Base-by-base conservation (phyloP, 371 early-diverging fungal genomes). In the Syncephalastrum contaminatum region DNA sequence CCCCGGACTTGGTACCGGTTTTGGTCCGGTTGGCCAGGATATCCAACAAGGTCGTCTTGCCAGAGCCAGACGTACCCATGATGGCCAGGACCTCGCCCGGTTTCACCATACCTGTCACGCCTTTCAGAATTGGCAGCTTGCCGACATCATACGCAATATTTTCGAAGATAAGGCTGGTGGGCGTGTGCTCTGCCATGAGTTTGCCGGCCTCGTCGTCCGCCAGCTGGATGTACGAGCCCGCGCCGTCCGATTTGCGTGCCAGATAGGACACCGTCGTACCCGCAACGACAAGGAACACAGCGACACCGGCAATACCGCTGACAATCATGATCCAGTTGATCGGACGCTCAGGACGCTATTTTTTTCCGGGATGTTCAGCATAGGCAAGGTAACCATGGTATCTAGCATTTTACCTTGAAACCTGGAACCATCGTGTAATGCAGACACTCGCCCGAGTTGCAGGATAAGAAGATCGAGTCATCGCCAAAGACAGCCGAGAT, bases 391-490 rank as follows among this genome's bases (percentile, higher is more conserved):
- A 7, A 22, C n/a, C 30, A 36, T 36, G 39, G 10, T n/a, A 22
- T 27, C 24, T n/a, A 15, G 15, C 46, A 13, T 18, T 43, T 51
- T 54, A 71, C 68, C 30, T 66, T 69, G 59, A 85, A 92, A 14
- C 90, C 92, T 7, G 96, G 96, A 0, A 94, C 84, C 73, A 92
- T 88, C 5, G 88, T 87, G 56, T 90, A 89, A 67, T 94, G 93
- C 30, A 94, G 56, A 63, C 95, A 96, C 67, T 95, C 94, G 43
- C 91, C 91, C 16, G 84, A 82, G 18, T 67, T 64, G 61, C 93
- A 92, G n/a, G 61, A 56, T 53, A 92, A 67, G 21, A 81, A 83
- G 57, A 92, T 91, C 4, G 84, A 83, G 15, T 81, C 80, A 51
- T 92, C 91, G 22, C 91, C 93, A 73, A 91, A 88, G 8, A 91